Evolutionary conservation across 257 asterid genomes (phyloP), one percentile per base, ranked within the genome.

Genomic region (Rehmannia glutinosa): DNA sequence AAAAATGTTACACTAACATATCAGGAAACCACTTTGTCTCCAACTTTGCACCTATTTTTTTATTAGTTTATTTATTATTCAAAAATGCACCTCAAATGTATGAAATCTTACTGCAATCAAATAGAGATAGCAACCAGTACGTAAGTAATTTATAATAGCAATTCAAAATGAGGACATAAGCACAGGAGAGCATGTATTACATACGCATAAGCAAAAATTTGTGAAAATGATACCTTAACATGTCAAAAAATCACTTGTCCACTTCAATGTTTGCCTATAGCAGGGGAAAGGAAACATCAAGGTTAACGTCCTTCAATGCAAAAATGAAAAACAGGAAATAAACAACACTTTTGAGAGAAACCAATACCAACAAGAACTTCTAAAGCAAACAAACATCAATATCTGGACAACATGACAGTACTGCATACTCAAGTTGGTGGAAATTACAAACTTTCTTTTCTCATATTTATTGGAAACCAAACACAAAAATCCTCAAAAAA

Each of bases 201-300:
- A 55, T 19, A n/a, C 13, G 13, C 17, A 41, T 53, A 68, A 28
- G 59, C 50, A 69, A 19, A 19, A 25, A 20, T 32, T 46, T 15
- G 15, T 11, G 42, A 11, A 59, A 23, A 49, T 24, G 42, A 35
- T 23, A 70, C 75, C 75, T 70, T 60, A 47, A 17, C 68, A 60
- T 70, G 61, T 39, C 72, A 68, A 45, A 32, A 35, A 49, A 60
- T 21, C 23, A 47, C 43, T 47, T 49, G 59, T 12, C 36, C 54
- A 58, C 27, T 58, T 54, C 68, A 46, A 69, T 38, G 52, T 49
- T 36, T n/a, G 47, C 54, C 55, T 24, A 11, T 25, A 13, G 15
- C 43, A 17, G 7, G 23, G 43, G 15, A 16, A 43, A 7, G 4
- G 21, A 12, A 35, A 47, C 51, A 33, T 46, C 32, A 70, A 43